Evolutionary conservation across 1,284 basidiomycete species (phyloP), one percentile per base, ranked within the genome.

Genomic region (Wolfiporia cocos): DNA sequence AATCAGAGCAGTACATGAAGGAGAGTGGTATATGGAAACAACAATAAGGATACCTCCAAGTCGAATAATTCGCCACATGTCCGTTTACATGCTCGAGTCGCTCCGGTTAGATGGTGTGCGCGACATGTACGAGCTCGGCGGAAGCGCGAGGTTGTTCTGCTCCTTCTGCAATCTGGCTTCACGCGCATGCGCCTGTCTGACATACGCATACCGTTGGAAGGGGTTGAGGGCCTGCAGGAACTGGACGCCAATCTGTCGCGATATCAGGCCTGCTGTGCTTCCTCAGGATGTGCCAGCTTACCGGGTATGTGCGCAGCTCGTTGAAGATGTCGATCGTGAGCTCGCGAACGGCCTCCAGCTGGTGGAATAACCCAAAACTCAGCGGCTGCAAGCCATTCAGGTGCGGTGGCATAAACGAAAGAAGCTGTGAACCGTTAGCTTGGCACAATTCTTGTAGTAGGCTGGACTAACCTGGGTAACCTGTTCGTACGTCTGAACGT

Each of bases 361-460:
- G 87, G 64, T 98, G 94, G 64, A 97, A 92, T 3, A 98, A 69
- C 1, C 91, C 89, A 61, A 94, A 91, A 18, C 85, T 85, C 20
- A 99, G 67, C 10, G 92, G 87, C 20, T 89, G 67, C 30, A 98
- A 67, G 0, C 95, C 95, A 29, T 92, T 90, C 5, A 74, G 71
- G 53, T 93, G 86, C 2, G 84, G 78, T 5, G 93, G 83, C 24
- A 86, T 64, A 44, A 78, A 70, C 1, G 92, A 78, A 17, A 97
- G 68, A 10, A 97, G 70, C 92, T 96, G 22, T 17, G 10, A 34
- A n/a, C 9, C 9, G 15, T n/a, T 3, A n/a, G 3, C 14, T 18
- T 28, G 9, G 14, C 10, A 11, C 17, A 32, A 14, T 32, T 19
- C 3, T 28, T 17, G 5, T 23, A 3, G 7, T 10, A 7, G 17